phyloP scores from a whole-genome alignment of 208 protist genomes.

The Hexamita inflata region DNA sequence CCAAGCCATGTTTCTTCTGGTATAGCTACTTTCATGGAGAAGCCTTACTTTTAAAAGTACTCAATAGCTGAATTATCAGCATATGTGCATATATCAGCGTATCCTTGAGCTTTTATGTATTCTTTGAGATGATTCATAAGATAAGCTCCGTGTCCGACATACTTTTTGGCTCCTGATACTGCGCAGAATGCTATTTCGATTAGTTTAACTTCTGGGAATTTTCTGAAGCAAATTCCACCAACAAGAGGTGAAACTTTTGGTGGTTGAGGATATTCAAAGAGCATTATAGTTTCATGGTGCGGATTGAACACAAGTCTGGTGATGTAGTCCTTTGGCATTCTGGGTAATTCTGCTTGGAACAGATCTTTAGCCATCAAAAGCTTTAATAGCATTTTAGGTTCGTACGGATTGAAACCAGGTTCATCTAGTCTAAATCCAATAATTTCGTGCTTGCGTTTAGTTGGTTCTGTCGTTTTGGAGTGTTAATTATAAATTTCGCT shows the following conservation, averaged over 20 bases:
- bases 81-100: constrained; percentile 23
- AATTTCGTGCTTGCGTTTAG: too few species aligned
- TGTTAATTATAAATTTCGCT: too few species aligned
- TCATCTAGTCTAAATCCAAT: neutral
- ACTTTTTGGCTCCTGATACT: neutral
- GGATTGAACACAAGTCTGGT: constrained; percentile 26
- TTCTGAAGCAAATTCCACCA: constrained; percentile 5
- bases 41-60: constrained; percentile 22
- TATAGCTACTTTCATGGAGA: constrained; percentile 7
- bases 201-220: neutral
- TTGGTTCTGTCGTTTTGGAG: too few species aligned
- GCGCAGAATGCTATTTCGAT: constrained; percentile 24
- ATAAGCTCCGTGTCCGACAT: neutral
- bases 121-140: constrained; percentile 26
- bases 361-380: constrained; percentile 23
- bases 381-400: constrained; percentile 8
- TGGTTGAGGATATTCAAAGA: neutral
- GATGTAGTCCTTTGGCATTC: constrained; percentile 30
- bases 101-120: neutral
- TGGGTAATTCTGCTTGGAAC: neutral
- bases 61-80: constrained; percentile 24
- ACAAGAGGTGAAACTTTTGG: neutral
- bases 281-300: neutral
- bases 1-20: constrained; percentile 11
- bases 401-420: neutral